Conservation (phyloP, 768 basidiomycete species). For the Grammothele lineata region DNA sequence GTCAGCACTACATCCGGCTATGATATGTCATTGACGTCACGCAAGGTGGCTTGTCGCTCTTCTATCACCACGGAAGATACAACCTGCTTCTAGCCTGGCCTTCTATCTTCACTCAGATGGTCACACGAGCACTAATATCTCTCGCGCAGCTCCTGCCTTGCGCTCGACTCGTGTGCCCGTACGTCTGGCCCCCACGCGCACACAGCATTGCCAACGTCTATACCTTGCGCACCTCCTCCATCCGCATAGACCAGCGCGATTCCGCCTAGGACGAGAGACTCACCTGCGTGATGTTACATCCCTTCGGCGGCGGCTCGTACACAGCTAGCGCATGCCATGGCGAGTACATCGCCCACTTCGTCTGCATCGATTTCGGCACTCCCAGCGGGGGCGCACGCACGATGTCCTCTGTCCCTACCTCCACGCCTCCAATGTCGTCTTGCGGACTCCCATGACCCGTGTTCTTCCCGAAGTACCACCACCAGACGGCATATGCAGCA, state of each 20-base stretch:
- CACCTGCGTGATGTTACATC: slow-evolving; percentile 57
- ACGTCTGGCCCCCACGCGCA: too few relatives aligned
- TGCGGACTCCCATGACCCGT: background rate
- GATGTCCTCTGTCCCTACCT: background rate
- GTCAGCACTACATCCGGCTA: too few relatives aligned
- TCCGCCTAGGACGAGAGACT: slow-evolving; percentile 3
- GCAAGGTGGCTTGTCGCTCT: too few relatives aligned
- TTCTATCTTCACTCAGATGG: too few relatives aligned
- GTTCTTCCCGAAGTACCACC: slow-evolving; percentile 3
- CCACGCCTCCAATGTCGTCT: background rate
- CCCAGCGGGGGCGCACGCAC: slow-evolving; percentile 12
- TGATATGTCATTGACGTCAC: too few relatives aligned
- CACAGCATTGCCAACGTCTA: too few relatives aligned
- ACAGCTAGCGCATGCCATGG: slow-evolving; percentile 49
- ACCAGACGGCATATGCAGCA: slow-evolving; percentile 7
- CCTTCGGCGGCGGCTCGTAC: slow-evolving; percentile 43
- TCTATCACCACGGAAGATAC: too few relatives aligned
- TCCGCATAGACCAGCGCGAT: background rate
- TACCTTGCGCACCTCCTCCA: background rate
- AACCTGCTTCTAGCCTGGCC: too few relatives aligned
- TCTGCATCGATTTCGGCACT: slow-evolving; percentile 9
- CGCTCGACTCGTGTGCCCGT: too few relatives aligned
- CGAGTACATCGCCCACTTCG: slow-evolving; percentile 55
- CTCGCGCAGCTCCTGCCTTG: too few relatives aligned
- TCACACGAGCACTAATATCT: too few relatives aligned